Base-by-base conservation (phyloP, 2,329 filamentous ascomycete genomes). In the Sporothrix pseudoabietina region DNA sequence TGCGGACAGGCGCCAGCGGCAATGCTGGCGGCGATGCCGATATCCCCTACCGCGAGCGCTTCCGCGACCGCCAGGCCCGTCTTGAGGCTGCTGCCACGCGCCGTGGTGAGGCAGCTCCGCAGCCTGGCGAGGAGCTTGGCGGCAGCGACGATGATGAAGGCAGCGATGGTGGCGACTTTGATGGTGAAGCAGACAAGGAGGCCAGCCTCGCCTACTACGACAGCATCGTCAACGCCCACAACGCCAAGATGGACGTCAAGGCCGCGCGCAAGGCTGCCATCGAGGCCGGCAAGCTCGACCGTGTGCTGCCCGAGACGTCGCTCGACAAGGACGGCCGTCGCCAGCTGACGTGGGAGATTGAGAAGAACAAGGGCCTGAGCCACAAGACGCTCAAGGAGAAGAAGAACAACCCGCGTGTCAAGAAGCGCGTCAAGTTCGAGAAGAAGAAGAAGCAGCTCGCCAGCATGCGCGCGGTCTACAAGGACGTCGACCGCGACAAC, bases 391-490 rank as follows among this genome's bases (percentile, higher is more conserved):
- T 75, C 63, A 97, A 92, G 87, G 98, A 99, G 89, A 94, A 97
- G 78, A 92, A 94, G 74, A 87, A 95, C 76, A 99, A 99, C 84
- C 94, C 96, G 49, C 87, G 96, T 81, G 95, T 98, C 77, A 99
- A 98, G 91, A 98, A 98, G 91, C 90, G 94, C 83, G 94, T 94
- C 89, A 94, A 94, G 89, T 99, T 90, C 82, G 94, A 97, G 80
- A 92, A 94, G 82, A 98, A 97, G 88, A 92, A 95, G 88, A 98
- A 98, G 92, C 98, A 98, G 87, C 83, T 98, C 80, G 90, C 89
- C 79, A 95, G 92, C 80, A 93, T 94, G 85, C 93, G 92, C 84
- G 88, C 92, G 9, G 86, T 93, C 16, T 98, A 94, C 85, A 93
- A 94, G 82, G 93, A 93, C 75, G 90, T 97, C 84, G 90, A 92